Conservation (phyloP, 441 rosid species). For the Gossypium davidsonii region DNA sequence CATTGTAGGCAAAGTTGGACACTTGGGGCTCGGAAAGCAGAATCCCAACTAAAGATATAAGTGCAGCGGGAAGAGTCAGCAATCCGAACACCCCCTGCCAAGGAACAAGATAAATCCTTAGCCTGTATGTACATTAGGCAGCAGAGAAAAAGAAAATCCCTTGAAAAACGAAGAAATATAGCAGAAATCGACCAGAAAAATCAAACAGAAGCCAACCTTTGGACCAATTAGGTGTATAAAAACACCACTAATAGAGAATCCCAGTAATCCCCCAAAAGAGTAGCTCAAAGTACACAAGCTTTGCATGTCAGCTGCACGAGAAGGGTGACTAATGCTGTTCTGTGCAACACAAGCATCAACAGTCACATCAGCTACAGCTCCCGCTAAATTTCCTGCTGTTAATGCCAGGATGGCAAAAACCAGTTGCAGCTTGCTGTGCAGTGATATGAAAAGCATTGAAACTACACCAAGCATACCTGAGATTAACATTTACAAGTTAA, state of each 20-base stretch:
- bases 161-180: background rate
- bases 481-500: conserved; percentile 11
- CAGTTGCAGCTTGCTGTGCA: conserved; percentile 59
- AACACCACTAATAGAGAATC: conserved; percentile 74
- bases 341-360: conserved; percentile 95
- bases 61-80: conserved; percentile 64
- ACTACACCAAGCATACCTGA: conserved; percentile 68
- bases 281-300: conserved; percentile 75
- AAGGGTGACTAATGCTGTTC: conserved; percentile 69
- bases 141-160: background rate
- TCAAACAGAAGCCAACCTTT: conserved; percentile 38
- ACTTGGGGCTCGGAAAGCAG: conserved; percentile 54
- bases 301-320: conserved; percentile 95
- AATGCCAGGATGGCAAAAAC: conserved; percentile 57
- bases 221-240: conserved; percentile 86
- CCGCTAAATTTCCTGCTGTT: conserved; percentile 65
- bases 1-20: conserved; percentile 51
- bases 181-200: background rate
- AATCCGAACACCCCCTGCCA: conserved; percentile 82
- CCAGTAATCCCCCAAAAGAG: conserved; percentile 72
- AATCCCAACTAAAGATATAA: conserved; percentile 58
- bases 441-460: conserved; percentile 67
- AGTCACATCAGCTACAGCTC: conserved; percentile 92
- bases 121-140: background rate
- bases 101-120: conserved; percentile 13